Base-by-base conservation (phyloP, 2,329 filamentous ascomycete species). In the Alternaria brassicicola region DNA sequence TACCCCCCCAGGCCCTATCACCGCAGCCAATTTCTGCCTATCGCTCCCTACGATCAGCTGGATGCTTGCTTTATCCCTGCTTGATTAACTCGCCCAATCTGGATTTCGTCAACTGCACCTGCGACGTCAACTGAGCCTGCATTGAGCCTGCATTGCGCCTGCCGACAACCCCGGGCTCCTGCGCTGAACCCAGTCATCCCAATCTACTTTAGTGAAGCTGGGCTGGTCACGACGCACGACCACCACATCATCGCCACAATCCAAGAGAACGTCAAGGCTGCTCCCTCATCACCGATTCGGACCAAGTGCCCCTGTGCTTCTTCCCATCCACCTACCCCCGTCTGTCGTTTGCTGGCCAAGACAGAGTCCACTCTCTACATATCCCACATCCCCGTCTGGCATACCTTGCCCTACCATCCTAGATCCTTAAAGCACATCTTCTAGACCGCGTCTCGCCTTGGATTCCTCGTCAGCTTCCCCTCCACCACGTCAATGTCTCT, bases 281-380 rank as follows among this genome's bases (percentile, higher is more conserved):
- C 30, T 19, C 43, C 3, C 43, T 43, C 36, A 47, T 48, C 33
- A 54, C 64, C 50, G 36, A 58, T 61, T 39, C 38, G 55, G 62
- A 55, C 17, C 25, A 49, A 41, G 42, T 61, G 46, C 54, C 42
- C 23, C 41, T 50, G 46, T 52, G 52, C 64, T 63, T 61, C 62
- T 59, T 53, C 64, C 59, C 50, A 67, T 58, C 58, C 54, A 66
- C 60, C 58, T 55, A 54, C 61, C 61, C 63, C 66, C 46, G 60
- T 73, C 73, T 75, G 74, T 75, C 68, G 68, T 61, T 75, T 76
- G 74, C 74, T 75, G 74, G 74, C 61, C 74, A 76, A 74, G 70
- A 68, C 73, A 75, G 72, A 73, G 66, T 68, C 54, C 68, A 61
- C 59, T 71, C 70, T 43, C 63, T 75, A 70, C 64, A 68, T 69